Evolutionary conservation across 2,329 filamentous ascomycete species (phyloP).

Genomic region (Thermothelomyces thermophilus): DNA sequence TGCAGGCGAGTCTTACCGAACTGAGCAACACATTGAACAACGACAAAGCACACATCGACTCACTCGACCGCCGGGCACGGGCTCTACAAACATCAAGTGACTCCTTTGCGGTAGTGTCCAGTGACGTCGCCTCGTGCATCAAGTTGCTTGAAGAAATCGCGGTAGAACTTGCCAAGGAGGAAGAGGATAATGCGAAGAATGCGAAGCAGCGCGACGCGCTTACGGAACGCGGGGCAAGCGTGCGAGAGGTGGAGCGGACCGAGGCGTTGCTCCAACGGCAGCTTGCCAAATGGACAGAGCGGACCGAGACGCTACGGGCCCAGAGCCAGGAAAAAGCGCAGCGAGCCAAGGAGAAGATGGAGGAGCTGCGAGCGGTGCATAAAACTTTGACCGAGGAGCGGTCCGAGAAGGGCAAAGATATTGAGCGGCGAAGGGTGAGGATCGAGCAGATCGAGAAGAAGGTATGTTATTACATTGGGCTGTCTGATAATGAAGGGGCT

Average conservation of each 20-base stretch:
- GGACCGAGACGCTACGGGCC: conserved; percentile 75
- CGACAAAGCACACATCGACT: conserved; percentile 81
- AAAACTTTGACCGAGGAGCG: conserved; percentile 77
- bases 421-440: conserved; percentile 83
- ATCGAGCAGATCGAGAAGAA: conserved; percentile 99
- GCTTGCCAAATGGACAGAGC: conserved; percentile 75
- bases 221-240: conserved; percentile 79
- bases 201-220: conserved; percentile 79
- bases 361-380: conserved; percentile 76
- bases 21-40: conserved; percentile 68
- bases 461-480: conserved; percentile 43
- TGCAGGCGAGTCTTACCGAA: conserved; percentile 77
- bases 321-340: conserved; percentile 76
- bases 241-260: conserved; percentile 83
- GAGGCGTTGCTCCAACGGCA: conserved; percentile 80
- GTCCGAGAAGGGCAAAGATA: conserved; percentile 79
- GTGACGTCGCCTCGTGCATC: conserved; percentile 81
- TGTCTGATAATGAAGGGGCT: background rate
- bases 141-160: conserved; percentile 85
- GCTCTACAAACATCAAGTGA: conserved; percentile 88
- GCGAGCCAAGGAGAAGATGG: conserved; percentile 80
- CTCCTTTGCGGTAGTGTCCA: conserved; percentile 75
- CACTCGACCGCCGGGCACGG: conserved; percentile 77
- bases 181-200: conserved; percentile 78
- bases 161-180: conserved; percentile 79